Percentiles rank a stretch among this genome's conserved stretches.
These are phyloP conservation scores for Hymenoscyphus linearis DNA, from an alignment of 2,329 filamentous ascomycete species.

Conservation along the genomic window DNA sequence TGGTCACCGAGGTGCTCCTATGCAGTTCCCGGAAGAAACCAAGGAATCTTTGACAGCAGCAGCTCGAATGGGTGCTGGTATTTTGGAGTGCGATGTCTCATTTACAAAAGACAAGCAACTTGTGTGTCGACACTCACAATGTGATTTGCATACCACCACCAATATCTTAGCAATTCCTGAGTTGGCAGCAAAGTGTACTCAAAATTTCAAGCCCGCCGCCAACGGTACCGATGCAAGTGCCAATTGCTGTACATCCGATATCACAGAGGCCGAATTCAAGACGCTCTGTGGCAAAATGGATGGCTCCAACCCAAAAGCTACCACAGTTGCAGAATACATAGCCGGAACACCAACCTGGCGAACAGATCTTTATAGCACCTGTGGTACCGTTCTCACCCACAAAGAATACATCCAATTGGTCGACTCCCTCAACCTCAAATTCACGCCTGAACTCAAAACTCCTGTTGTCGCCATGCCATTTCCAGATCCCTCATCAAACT, in stretches of 20 bases:
- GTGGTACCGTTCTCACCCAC: constrained; percentile 18
- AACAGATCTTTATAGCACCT: constrained; percentile 21
- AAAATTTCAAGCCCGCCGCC: constrained; percentile 16
- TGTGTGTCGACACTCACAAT: constrained; percentile 21
- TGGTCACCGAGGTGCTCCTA: constrained; percentile 20
- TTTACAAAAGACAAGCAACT: constrained; percentile 21
- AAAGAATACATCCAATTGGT: constrained; percentile 20
- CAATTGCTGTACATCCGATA: constrained; percentile 21
- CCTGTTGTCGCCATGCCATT: constrained; percentile 20
- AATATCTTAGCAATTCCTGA: constrained; percentile 16
- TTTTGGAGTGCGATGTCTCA: constrained; percentile 21
- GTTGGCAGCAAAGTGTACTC: constrained; percentile 18
- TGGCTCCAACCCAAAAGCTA: constrained; percentile 19
- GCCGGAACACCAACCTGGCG: constrained; percentile 16
- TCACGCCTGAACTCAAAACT: constrained; percentile 21
- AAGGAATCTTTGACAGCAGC: constrained; percentile 16
- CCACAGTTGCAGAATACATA: constrained; percentile 16
- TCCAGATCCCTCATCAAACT: constrained; percentile 10
- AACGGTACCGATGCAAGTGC: constrained; percentile 13
- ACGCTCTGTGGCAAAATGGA: constrained; percentile 21
- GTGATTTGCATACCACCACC: constrained; percentile 22
- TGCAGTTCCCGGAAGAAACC: constrained; percentile 21
- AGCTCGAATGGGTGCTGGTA: constrained; percentile 20
- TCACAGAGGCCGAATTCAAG: constrained; percentile 17
- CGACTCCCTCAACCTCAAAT: constrained; percentile 17